Percentiles rank a stretch among this genome's conserved stretches.
Evolutionary conservation across 441 rosid genomes (phyloP).

Genomic region (Brassica balearica): DNA sequence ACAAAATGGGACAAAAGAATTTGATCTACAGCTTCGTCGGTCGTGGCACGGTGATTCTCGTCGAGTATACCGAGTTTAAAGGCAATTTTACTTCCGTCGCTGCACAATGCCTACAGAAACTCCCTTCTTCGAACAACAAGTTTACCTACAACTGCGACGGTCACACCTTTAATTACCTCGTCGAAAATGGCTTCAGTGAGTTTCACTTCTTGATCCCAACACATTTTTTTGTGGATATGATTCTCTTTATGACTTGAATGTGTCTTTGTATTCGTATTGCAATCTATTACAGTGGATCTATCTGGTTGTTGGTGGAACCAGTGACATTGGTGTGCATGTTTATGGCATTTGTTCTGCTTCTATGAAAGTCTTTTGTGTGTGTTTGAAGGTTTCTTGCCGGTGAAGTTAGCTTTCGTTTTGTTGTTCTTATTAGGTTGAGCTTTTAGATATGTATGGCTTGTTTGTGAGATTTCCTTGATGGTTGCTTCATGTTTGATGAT

Average conservation of each 20-base stretch:
- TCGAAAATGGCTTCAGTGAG: slow-evolving; percentile 6
- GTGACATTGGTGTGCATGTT: background rate
- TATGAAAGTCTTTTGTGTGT: background rate
- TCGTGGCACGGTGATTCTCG: slow-evolving; percentile 5
- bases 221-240: background rate
- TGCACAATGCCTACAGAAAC: slow-evolving; percentile 11
- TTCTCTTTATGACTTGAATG: background rate
- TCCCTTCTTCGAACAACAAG: slow-evolving; percentile 10
- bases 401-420: background rate
- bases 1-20: slow-evolving; percentile 53
- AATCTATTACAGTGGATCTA: slow-evolving; percentile 12
- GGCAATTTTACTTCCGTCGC: slow-evolving; percentile 5
- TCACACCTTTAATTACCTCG: slow-evolving; percentile 7
- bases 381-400: background rate
- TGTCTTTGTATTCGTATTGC: slow-evolving; percentile 5
- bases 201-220: background rate
- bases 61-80: slow-evolving; percentile 7
- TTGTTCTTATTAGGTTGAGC: too few relatives aligned
- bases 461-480: too few relatives aligned
- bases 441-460: too few relatives aligned
- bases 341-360: background rate
- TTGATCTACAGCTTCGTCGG: slow-evolving; percentile 3
- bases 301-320: background rate
- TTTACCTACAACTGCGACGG: slow-evolving; percentile 14
- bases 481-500: too few relatives aligned